Conservation (phyloP, 1,284 basidiomycete species). For the Sporisorium iseilematis-ciliati region DNA sequence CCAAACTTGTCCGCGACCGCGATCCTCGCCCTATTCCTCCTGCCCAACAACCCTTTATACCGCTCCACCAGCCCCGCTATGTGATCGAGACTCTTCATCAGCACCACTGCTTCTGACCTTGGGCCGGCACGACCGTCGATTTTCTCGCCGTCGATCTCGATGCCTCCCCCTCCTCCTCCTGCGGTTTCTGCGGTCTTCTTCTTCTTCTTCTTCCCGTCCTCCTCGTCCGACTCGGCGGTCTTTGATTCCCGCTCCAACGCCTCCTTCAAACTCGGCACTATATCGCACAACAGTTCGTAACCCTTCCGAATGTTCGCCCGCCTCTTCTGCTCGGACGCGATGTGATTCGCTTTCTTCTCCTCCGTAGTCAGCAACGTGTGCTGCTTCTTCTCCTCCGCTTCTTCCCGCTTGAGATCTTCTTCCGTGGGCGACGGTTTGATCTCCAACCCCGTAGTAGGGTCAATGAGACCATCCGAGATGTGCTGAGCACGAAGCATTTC, state of each 20-base stretch:
- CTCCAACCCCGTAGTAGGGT: conserved; percentile 27
- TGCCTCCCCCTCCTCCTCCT: conserved; percentile 17
- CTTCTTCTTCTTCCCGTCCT: conserved; percentile 32
- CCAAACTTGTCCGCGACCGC: conserved; percentile 33
- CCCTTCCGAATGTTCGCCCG: conserved; percentile 88
- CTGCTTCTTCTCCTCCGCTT: conserved; percentile 70
- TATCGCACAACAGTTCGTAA: conserved; percentile 82
- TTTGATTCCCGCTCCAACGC: conserved; percentile 53
- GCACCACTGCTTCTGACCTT: conserved; percentile 55
- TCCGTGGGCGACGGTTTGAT: conserved; percentile 40
- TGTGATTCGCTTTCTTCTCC: conserved; percentile 92
- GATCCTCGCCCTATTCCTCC: conserved; percentile 45
- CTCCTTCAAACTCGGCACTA: conserved; percentile 79
- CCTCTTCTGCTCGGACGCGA: conserved; percentile 90
- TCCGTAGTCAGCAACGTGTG: conserved; percentile 78
- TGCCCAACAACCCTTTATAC: conserved; percentile 38
- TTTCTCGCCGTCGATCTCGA: conserved; percentile 53
- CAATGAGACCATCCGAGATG: conserved; percentile 39
- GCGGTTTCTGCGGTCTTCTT: conserved; percentile 4
- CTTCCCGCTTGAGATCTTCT: conserved; percentile 35
- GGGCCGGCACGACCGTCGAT: conserved; percentile 58
- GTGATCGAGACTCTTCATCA: conserved; percentile 53
- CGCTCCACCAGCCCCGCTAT: conserved; percentile 38
- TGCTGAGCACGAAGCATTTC: conserved; percentile 46
- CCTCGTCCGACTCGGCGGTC: conserved; percentile 14